Evolutionary conservation across 2,329 filamentous ascomycete genomes (phyloP).

Genomic region (Capronia americana): DNA sequence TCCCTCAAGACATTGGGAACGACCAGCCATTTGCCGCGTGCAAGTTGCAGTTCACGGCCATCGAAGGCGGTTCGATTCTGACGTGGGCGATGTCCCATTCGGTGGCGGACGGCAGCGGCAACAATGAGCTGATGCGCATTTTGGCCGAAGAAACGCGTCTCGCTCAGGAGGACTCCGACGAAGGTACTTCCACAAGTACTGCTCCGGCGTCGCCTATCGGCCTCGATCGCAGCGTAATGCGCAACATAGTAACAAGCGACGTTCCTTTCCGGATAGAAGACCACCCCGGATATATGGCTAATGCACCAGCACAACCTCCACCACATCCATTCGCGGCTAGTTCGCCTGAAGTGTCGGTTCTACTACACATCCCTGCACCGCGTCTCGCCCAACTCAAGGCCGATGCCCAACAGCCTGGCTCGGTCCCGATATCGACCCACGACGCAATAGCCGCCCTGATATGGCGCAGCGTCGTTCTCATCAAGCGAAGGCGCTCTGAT

Average conservation of each 20-base stretch:
- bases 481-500: conserved; percentile 2
- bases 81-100: conserved; percentile 23
- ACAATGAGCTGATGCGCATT: conserved; percentile 17
- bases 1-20: conserved; percentile 19
- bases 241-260: background rate
- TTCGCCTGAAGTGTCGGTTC: background rate
- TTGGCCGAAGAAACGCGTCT: conserved; percentile 13
- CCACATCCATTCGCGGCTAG: conserved; percentile 12
- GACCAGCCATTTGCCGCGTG: conserved; percentile 15
- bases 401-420: conserved; percentile 10
- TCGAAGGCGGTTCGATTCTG: conserved; percentile 19
- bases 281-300: conserved; percentile 15
- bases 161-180: background rate
- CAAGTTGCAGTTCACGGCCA: conserved; percentile 20
- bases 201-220: background rate
- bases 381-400: conserved; percentile 18
- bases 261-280: conserved; percentile 20
- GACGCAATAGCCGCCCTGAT: conserved; percentile 20
- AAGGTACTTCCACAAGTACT: background rate
- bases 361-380: conserved; percentile 9
- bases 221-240: conserved; percentile 13
- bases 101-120: conserved; percentile 14
- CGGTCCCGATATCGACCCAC: conserved; percentile 15
- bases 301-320: conserved; percentile 6
- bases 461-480: conserved; percentile 20